Evolutionary conservation across 768 basidiomycete species (phyloP).

Genomic region (Termitomyces heimii): DNA sequence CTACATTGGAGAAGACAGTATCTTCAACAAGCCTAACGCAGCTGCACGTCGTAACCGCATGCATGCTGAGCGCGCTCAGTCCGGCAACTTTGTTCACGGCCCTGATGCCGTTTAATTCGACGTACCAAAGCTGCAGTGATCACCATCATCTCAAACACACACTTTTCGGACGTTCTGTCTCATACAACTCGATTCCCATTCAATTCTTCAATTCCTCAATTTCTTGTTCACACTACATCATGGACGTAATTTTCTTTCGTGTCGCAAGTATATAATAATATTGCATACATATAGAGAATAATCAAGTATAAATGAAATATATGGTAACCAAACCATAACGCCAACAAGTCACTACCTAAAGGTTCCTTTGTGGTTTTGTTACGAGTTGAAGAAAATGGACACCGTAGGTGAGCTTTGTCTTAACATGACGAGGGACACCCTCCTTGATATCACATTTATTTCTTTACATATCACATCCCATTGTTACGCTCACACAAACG

Average conservation of each 20-base stretch:
- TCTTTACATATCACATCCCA: too few relatives aligned
- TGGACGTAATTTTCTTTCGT: background rate
- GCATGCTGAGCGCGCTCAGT: constrained; percentile 7
- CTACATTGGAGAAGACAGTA: constrained; percentile 50
- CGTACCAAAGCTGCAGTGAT: background rate
- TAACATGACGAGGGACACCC: too few relatives aligned
- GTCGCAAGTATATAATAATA: background rate
- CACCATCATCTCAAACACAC: background rate
- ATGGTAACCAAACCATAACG: background rate
- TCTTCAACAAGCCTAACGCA: constrained; percentile 37
- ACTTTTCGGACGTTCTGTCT: background rate
- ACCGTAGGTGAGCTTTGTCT: too few relatives aligned
- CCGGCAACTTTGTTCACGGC: constrained; percentile 6
- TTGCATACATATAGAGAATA: background rate
- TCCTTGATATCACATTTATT: too few relatives aligned
- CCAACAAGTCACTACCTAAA: too few relatives aligned
- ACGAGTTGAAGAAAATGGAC: too few relatives aligned
- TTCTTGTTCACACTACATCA: background rate
- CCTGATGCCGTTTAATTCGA: constrained; percentile 4
- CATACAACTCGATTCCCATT: background rate
- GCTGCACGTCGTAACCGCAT: constrained; percentile 6
- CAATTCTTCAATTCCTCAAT: background rate
- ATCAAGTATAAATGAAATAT: background rate
- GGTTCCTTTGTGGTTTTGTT: too few relatives aligned
- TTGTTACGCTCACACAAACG: too few relatives aligned